Evolutionary conservation across 1,139 yeast species (phyloP).

Genomic region (Nakaseomyces glabratus): DNA sequence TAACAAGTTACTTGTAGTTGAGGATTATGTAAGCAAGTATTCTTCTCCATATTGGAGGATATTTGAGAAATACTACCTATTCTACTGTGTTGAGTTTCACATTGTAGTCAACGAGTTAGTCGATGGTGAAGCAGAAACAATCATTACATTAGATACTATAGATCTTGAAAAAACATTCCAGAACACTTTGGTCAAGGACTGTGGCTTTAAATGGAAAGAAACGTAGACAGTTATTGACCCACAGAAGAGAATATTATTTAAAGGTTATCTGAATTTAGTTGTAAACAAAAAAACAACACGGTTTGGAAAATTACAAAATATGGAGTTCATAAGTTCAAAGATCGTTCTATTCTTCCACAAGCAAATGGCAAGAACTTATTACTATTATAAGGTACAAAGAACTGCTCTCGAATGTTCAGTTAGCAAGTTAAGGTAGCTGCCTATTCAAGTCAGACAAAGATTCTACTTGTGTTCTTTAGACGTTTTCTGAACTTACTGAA

Average conservation of each 20-base stretch:
- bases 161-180: conserved; percentile 68
- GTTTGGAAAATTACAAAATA: conserved; percentile 56
- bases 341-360: conserved; percentile 66
- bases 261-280: conserved; percentile 65
- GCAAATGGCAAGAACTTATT: conserved; percentile 52
- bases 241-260: conserved; percentile 50
- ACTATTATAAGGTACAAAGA: conserved; percentile 62
- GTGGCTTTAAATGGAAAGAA: conserved; percentile 37
- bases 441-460: conserved; percentile 74
- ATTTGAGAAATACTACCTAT: conserved; percentile 49
- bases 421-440: conserved; percentile 93
- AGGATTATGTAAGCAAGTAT: conserved; percentile 47
- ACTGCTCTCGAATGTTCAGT: conserved; percentile 71
- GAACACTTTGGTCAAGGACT: conserved; percentile 40
- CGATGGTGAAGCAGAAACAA: conserved; percentile 65
- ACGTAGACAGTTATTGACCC: conserved; percentile 50
- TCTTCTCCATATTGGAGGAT: conserved; percentile 70
- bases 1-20: conserved; percentile 63
- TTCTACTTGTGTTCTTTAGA: conserved; percentile 70
- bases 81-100: conserved; percentile 63
- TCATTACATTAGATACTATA: conserved; percentile 52
- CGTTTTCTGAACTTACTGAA: conserved; percentile 55
- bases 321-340: conserved; percentile 54
- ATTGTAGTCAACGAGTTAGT: conserved; percentile 53
- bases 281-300: conserved; percentile 72